phyloP scores from a whole-genome alignment of 2,329 filamentous ascomycete species.

The Trichoderma asperellum region DNA sequence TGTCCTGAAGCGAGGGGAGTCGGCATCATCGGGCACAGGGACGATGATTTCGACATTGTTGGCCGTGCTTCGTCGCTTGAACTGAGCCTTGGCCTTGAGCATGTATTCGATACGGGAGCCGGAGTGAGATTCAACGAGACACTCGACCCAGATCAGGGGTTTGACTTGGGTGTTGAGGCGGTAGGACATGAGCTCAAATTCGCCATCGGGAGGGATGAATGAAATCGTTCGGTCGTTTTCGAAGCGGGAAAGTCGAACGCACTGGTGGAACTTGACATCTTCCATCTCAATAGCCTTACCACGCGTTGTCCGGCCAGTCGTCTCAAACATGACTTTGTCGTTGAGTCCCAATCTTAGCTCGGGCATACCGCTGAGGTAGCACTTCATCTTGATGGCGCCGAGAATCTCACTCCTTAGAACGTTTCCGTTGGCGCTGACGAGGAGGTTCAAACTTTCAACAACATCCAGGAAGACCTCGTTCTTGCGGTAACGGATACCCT shows the following conservation, averaged over 20 bases:
- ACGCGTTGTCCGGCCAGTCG: slow-evolving; percentile 87
- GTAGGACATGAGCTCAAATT: slow-evolving; percentile 99
- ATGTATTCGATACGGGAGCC: slow-evolving; percentile 98
- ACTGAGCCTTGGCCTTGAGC: slow-evolving; percentile 97
- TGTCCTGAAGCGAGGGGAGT: slow-evolving; percentile 92
- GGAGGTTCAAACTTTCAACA: slow-evolving; percentile 91
- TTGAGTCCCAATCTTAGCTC: slow-evolving; percentile 92
- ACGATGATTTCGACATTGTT: slow-evolving; percentile 99
- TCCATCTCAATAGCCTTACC: slow-evolving; percentile 99
- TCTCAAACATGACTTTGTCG: slow-evolving; percentile 99
- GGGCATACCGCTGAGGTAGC: slow-evolving; percentile 97
- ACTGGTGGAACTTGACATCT: slow-evolving; percentile 99
- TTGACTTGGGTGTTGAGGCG: slow-evolving; percentile 98
- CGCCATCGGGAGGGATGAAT: slow-evolving; percentile 97
- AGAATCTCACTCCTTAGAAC: slow-evolving; percentile 95
- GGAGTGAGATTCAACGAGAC: slow-evolving; percentile 93
- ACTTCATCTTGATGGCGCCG: slow-evolving; percentile 99
- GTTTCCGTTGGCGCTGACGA: slow-evolving; percentile 92
- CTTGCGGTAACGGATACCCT: slow-evolving; percentile 97
- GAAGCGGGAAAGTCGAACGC: slow-evolving; percentile 91
- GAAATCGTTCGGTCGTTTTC: slow-evolving; percentile 99
- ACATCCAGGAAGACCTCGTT: slow-evolving; percentile 99
- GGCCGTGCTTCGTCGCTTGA: slow-evolving; percentile 95
- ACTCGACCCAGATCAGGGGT: slow-evolving; percentile 98
- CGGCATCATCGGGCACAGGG: slow-evolving; percentile 94